These are phyloP conservation scores for Phytopythium mirpurense DNA, from an alignment of 352 stramenopile species.

Conservation along the genomic window DNA sequence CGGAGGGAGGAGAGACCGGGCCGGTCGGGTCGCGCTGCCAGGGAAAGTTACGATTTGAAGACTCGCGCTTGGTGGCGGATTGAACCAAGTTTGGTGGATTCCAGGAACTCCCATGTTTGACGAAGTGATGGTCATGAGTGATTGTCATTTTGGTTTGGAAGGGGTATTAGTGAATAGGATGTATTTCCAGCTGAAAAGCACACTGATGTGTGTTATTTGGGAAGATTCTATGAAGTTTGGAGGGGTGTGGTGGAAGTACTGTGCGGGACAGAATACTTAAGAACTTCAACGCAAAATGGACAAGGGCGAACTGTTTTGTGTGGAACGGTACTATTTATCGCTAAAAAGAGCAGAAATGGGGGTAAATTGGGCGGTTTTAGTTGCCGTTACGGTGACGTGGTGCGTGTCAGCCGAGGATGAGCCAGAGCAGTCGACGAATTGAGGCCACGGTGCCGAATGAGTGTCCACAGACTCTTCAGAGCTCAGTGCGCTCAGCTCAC, in stretches of 20 bases:
- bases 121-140: not conserved
- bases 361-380: not conserved
- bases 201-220: too few relatives aligned
- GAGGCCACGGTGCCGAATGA: not conserved
- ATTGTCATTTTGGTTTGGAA: not conserved
- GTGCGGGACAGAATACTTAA: slow-evolving; percentile 4
- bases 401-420: not conserved
- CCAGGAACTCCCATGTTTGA: not conserved
- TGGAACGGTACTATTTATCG: not conserved
- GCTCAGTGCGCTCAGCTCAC: too few relatives aligned
- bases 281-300: slow-evolving; percentile 10
- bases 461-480: too few relatives aligned
- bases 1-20: slow-evolving; percentile 16
- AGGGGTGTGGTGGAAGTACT: not conserved
- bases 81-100: too few relatives aligned
- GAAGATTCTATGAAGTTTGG: not conserved
- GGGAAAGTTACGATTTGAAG: slow-evolving; percentile 7
- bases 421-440: not conserved
- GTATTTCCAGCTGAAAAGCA: too few relatives aligned
- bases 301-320: not conserved
- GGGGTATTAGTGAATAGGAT: not conserved
- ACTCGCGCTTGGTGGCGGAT: not conserved
- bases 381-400: not conserved
- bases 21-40: not conserved
- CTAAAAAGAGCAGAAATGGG: not conserved